Evolutionary conservation across 148 eudicot species (phyloP).

Genomic region (Silene conica): DNA sequence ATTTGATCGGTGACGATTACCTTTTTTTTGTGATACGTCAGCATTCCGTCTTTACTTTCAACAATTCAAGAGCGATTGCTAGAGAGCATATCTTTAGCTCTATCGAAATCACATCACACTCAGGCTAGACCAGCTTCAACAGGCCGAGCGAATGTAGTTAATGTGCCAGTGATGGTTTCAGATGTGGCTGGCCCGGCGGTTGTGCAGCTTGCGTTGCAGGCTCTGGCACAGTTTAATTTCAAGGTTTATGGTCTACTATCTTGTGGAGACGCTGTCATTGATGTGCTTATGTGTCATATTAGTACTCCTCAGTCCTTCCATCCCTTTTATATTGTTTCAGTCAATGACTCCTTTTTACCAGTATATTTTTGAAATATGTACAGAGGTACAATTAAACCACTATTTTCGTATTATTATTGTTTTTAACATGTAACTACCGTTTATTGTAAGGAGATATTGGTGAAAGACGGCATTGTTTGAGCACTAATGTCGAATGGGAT

Average conservation of each 20-base stretch:
- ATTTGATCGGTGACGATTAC: background rate
- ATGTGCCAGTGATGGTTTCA: slow-evolving; percentile 41
- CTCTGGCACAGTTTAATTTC: slow-evolving; percentile 84
- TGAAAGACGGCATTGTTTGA: background rate
- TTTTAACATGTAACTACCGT: background rate
- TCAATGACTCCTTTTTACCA: background rate
- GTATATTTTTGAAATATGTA: background rate
- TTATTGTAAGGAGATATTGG: background rate
- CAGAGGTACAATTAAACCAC: too few species aligned
- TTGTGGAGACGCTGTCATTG: background rate
- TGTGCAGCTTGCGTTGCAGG: slow-evolving; percentile 92
- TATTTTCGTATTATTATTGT: too few species aligned
- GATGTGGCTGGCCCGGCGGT: slow-evolving; percentile 69
- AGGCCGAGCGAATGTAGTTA: slow-evolving; percentile 42
- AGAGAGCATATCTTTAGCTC: slow-evolving; percentile 70
- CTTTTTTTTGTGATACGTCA: slow-evolving; percentile 28
- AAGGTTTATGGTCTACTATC: slow-evolving; percentile 46
- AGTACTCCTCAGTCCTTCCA: background rate
- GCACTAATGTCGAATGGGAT: background rate
- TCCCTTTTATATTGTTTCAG: background rate
- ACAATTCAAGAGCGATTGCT: slow-evolving; percentile 82
- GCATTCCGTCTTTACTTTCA: slow-evolving; percentile 85
- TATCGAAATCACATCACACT: slow-evolving; percentile 57
- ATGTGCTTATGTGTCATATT: background rate
- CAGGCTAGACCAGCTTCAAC: slow-evolving; percentile 50